A percentile compares a stretch with the other conserved stretches of the same genome.
Conservation (phyloP, 2,329 filamentous ascomycete species). For the Dactylella cylindrospora region DNA sequence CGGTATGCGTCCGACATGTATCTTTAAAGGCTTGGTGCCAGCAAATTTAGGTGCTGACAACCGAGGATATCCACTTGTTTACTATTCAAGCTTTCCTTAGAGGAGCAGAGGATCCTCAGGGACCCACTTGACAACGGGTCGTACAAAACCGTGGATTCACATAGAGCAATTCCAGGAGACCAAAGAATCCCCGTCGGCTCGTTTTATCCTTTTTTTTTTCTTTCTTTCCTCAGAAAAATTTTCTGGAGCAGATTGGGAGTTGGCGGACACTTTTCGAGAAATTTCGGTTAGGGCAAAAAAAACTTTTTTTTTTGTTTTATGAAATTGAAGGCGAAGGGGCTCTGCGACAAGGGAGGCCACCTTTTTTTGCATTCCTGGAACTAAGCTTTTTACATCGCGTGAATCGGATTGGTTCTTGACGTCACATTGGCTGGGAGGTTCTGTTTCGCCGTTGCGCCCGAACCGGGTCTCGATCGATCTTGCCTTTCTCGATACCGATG, state of each 20-base stretch:
- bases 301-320: slow-evolving; percentile 9
- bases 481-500: too few species aligned
- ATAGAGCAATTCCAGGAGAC: neutral
- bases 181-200: neutral
- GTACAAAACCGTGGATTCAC: slow-evolving; percentile 17
- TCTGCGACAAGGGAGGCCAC: slow-evolving; percentile 1
- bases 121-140: slow-evolving; percentile 37
- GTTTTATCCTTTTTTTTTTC: neutral
- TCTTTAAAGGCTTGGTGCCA: neutral
- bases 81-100: slow-evolving; percentile 25
- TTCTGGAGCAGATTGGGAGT: slow-evolving; percentile 2
- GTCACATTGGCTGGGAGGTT: slow-evolving; percentile 12
- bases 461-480: too few species aligned
- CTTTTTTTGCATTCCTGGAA: too few species aligned
- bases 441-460: slow-evolving; percentile 3
- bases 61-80: slow-evolving; percentile 30
- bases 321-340: slow-evolving; percentile 3
- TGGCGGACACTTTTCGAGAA: slow-evolving; percentile 13
- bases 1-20: slow-evolving; percentile 34
- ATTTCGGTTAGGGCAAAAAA: neutral
- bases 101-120: too few species aligned
- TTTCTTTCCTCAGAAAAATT: slow-evolving; percentile 7
- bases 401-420: slow-evolving; percentile 10
- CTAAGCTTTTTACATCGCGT: slow-evolving; percentile 31
- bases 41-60: slow-evolving; percentile 5